Conservation (phyloP, 306 rosid genomes). For the Lablab purpureus region DNA sequence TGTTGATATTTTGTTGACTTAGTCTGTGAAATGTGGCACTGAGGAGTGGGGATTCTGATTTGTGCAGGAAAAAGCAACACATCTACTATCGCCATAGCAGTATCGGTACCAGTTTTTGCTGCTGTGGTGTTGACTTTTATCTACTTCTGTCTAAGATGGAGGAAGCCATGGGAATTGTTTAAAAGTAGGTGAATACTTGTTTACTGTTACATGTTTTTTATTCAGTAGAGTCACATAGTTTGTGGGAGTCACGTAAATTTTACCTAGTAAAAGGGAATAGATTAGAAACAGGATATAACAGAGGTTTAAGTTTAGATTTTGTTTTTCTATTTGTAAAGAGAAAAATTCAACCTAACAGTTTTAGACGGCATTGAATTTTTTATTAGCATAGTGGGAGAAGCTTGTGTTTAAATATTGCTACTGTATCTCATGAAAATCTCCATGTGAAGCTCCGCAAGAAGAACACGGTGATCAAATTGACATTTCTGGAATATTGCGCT, state of each 20-base stretch:
- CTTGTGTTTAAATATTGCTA: background rate
- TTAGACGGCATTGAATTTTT: background rate
- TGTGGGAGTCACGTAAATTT: no score
- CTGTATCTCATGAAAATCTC: background rate
- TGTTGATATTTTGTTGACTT: background rate
- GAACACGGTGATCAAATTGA: slow-evolving; percentile 15
- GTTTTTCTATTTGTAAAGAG: no score
- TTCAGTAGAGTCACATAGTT: no score
- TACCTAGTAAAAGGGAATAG: no score
- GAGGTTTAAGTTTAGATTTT: no score
- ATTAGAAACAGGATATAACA: no score
- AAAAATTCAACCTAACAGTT: background rate
- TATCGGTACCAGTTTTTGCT: slow-evolving; percentile 38
- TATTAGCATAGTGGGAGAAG: background rate
- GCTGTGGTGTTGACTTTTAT: slow-evolving; percentile 38
- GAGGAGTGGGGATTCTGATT: slow-evolving; percentile 33
- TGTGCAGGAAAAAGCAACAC: slow-evolving; percentile 50
- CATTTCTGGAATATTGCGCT: no score
- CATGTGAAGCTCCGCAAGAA: slow-evolving; percentile 2
- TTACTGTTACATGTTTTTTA: background rate
- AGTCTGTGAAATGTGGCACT: background rate
- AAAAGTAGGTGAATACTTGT: slow-evolving; percentile 39
- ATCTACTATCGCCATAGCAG: background rate
- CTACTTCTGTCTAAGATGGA: slow-evolving; percentile 23
- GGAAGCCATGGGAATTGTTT: slow-evolving; percentile 15